Conservation (phyloP, 2,329 filamentous ascomycete species). For the Xylaria arbuscula region DNA sequence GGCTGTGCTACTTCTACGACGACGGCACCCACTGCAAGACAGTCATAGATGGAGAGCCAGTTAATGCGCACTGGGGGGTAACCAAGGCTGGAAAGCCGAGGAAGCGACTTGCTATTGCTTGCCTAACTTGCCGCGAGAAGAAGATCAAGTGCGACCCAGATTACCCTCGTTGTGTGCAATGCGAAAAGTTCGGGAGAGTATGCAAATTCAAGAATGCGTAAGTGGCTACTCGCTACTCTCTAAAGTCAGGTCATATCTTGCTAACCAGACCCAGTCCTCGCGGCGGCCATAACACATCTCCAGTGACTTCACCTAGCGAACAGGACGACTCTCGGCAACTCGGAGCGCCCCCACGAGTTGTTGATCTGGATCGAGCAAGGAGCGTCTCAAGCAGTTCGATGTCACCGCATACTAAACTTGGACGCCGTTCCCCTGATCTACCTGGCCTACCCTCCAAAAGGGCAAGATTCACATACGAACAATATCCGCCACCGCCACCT, state of each 20-base stretch:
- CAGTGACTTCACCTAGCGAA: slow-evolving; percentile 63
- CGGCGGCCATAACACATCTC: slow-evolving; percentile 68
- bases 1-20: slow-evolving; percentile 86
- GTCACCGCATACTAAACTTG: slow-evolving; percentile 57
- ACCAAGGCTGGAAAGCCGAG: slow-evolving; percentile 94
- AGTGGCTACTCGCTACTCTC: slow-evolving; percentile 56
- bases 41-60: slow-evolving; percentile 83
- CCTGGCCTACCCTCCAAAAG: slow-evolving; percentile 59
- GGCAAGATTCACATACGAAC: slow-evolving; percentile 60
- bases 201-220: slow-evolving; percentile 90
- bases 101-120: slow-evolving; percentile 85
- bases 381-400: slow-evolving; percentile 61
- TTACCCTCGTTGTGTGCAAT: slow-evolving; percentile 87
- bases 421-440: slow-evolving; percentile 49
- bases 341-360: slow-evolving; percentile 47
- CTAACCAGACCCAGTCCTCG: slow-evolving; percentile 58
- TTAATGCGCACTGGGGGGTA: slow-evolving; percentile 92
- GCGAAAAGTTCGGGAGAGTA: slow-evolving; percentile 86
- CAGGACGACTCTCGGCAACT: slow-evolving; percentile 58
- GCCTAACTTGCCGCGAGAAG: slow-evolving; percentile 92
- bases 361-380: slow-evolving; percentile 54
- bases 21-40: slow-evolving; percentile 86
- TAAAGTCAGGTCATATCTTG: slow-evolving; percentile 5
- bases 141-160: slow-evolving; percentile 97
- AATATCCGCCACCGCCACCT: slow-evolving; percentile 54